These are phyloP conservation scores for Plasmodium adleri DNA, from an alignment of 169 alveolate genomes.

Conservation along the genomic window DNA sequence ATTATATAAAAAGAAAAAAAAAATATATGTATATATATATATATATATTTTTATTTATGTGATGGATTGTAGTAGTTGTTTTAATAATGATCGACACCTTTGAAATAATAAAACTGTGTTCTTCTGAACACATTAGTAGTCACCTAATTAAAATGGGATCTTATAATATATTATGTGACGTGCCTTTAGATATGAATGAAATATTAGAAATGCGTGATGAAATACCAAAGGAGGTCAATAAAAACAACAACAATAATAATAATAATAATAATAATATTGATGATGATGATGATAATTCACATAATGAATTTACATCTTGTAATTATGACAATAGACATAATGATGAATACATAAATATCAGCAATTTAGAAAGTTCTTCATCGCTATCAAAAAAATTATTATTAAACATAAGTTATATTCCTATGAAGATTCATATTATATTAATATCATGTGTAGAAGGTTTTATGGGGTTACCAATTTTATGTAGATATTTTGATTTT, in stretches of 20 bases:
- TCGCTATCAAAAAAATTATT: slow-evolving; percentile 29
- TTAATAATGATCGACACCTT: slow-evolving; percentile 41
- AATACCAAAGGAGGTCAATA: too few species aligned
- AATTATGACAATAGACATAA: slow-evolving; percentile 4
- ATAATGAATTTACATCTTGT: neutral
- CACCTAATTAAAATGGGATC: slow-evolving; percentile 64
- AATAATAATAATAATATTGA: too few species aligned
- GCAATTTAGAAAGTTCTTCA: slow-evolving; percentile 20
- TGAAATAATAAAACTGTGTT: slow-evolving; percentile 47
- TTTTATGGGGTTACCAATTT: slow-evolving; percentile 73
- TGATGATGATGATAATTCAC: too few species aligned
- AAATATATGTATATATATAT: neutral
- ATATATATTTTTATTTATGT: neutral
- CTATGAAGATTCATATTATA: slow-evolving; percentile 69
- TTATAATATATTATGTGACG: slow-evolving; percentile 54
- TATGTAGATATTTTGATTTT: slow-evolving; percentile 64
- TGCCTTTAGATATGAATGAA: slow-evolving; percentile 45
- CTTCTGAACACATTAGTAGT: slow-evolving; percentile 40
- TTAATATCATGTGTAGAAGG: slow-evolving; percentile 67
- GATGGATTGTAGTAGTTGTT: neutral
- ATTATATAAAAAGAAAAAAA: too few species aligned
- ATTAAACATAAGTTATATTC: slow-evolving; percentile 54
- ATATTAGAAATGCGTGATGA: slow-evolving; percentile 2
- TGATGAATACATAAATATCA: slow-evolving; percentile 28
- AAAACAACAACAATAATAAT: slow-evolving; percentile 13